Percentiles rank a stretch among this genome's conserved stretches.
Evolutionary conservation across 805 yeast genomes (phyloP).

Genomic region (Teunomyces atbi): DNA sequence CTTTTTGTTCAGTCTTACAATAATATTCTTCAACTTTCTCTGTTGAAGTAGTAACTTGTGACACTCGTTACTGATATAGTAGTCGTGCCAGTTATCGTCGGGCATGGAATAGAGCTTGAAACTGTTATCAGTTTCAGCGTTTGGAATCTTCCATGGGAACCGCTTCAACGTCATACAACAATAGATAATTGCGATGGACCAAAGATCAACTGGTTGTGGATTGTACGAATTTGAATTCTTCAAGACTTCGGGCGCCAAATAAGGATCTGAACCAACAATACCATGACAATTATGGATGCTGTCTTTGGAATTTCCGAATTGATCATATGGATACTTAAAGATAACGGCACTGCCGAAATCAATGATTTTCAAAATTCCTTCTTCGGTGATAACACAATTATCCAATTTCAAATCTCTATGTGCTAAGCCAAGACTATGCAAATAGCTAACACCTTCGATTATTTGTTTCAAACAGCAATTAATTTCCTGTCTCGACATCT

Average conservation of each 20-base stretch:
- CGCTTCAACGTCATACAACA: constrained; percentile 85
- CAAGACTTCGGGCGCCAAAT: constrained; percentile 77
- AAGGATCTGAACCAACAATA: constrained; percentile 83
- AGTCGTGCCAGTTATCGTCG: constrained; percentile 78
- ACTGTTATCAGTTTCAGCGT: constrained; percentile 57
- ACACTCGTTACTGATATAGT: constrained; percentile 65
- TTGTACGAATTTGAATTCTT: constrained; percentile 57
- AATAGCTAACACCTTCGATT: constrained; percentile 65
- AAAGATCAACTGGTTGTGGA: constrained; percentile 75
- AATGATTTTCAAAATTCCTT: constrained; percentile 74
- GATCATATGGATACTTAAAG: constrained; percentile 65
- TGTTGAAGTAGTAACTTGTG: constrained; percentile 64
- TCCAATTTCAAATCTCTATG: constrained; percentile 82
- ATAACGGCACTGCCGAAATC: constrained; percentile 87
- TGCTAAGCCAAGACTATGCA: constrained; percentile 76
- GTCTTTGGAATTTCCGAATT: constrained; percentile 30
- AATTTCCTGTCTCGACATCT: constrained; percentile 77
- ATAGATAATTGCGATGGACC: constrained; percentile 83
- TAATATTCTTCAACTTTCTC: constrained; percentile 51
- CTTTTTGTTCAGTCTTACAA: constrained; percentile 42
- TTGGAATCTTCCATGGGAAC: constrained; percentile 87
- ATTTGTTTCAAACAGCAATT: constrained; percentile 80
- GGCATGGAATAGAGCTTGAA: constrained; percentile 61
- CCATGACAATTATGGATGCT: constrained; percentile 48
- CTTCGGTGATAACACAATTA: constrained; percentile 72